A percentile compares a stretch with the other conserved stretches of the same genome.
Evolutionary conservation across 164 flowering plant genomes (phyloP).

Genomic region (Piper longum): DNA sequence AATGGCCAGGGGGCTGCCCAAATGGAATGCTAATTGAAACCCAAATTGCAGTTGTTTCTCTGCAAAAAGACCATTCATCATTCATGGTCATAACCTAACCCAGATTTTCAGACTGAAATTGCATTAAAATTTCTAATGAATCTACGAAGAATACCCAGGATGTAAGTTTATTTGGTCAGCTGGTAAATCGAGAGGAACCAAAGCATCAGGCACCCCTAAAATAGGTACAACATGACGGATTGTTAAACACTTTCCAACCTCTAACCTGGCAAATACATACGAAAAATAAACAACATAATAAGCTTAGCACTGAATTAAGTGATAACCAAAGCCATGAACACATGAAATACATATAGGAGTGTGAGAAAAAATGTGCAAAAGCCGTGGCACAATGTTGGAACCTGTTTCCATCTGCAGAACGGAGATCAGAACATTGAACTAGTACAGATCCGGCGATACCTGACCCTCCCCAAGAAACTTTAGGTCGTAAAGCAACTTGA

Average conservation of each 20-base stretch:
- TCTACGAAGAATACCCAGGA: slow-evolving; percentile 54
- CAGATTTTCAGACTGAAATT: background rate
- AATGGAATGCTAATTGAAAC: slow-evolving; percentile 75
- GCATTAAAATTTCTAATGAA: background rate
- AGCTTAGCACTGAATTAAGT: background rate
- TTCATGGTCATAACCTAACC: background rate
- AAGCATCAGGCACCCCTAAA: slow-evolving; percentile 97
- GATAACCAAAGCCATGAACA: background rate
- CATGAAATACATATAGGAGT: background rate
- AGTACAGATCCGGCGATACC: slow-evolving; percentile 65
- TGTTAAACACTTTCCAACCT: slow-evolving; percentile 53
- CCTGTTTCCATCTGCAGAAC: slow-evolving; percentile 85
- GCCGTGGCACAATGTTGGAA: slow-evolving; percentile 2
- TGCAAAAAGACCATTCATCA: slow-evolving; percentile 23
- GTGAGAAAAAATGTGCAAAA: too few species aligned
- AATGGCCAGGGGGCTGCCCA: slow-evolving; percentile 77
- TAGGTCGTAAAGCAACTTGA: slow-evolving; percentile 86
- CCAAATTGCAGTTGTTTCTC: slow-evolving; percentile 84
- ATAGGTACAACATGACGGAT: slow-evolving; percentile 75
- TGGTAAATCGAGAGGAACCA: slow-evolving; percentile 84
- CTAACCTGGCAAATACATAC: slow-evolving; percentile 38
- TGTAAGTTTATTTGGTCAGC: slow-evolving; percentile 42
- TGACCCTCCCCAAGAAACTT: slow-evolving; percentile 69
- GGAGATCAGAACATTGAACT: slow-evolving; percentile 68
- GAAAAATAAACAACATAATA: background rate